Base-by-base conservation (phyloP, 345 rosid genomes). In the Aethionema arabicum region DNA sequence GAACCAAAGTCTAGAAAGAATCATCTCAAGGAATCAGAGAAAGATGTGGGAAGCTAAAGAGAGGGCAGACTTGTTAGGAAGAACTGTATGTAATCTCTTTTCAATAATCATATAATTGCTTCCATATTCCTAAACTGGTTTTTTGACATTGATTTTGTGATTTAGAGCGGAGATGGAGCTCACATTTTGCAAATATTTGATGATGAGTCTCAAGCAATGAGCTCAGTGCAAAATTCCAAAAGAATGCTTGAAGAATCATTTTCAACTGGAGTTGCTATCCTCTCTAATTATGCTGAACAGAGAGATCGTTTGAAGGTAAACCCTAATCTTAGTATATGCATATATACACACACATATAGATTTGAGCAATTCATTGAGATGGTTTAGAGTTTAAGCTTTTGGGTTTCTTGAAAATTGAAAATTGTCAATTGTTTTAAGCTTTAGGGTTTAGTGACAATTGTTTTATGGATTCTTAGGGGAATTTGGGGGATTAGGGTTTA, bases 161-260 rank as follows among this genome's bases (percentile, higher is more conserved):
- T 73, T 6, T 70, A 87, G 95, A 85, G 82, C 55, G 89, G 91
- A 13, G 98, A 86, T 2, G 84, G 89, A 7, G 76, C 92, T 56
- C 96, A 90, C 64, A 80, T 87, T 37, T 68, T 93, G 84, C 85
- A 89, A 61, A 85, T 90, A 52, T 87, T 79, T 31, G 99, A 93
- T 4, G 99, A 90, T 4, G 96, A 93, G 74, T 85, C 95, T 15
- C 97, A 89, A 76, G 95, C 95, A 7, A 87, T 83, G 95, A 83
- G 72, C 54, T 87, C 96, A 33, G 96, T 91, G 4, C 80, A 75
- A 53, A 93, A 87, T 63, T 87, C 99, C 0, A 85, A 86, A 30
- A 77, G 88, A 60, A 84, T 89, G 95, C 64, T 89, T 11, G 86
- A 87, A 80, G 97, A 93, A 45, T 83, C 99, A 0, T 82, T 73